phyloP scores from a whole-genome alignment of 2,329 filamentous ascomycete species.

The Curvularia eragrostidis region DNA sequence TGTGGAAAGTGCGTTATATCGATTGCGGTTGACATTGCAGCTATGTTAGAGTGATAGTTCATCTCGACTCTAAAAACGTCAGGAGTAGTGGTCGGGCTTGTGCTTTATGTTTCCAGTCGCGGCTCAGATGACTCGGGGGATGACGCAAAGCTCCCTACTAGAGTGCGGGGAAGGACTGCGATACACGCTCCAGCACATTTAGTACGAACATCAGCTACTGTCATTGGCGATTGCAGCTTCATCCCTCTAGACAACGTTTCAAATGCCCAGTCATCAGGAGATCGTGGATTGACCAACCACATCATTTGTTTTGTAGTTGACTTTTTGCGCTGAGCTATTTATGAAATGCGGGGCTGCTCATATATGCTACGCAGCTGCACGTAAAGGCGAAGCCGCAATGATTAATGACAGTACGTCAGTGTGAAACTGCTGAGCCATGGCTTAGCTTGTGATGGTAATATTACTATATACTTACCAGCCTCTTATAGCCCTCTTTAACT shows the following conservation, averaged over 20 bases:
- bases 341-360: not conserved
- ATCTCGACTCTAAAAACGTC: not conserved
- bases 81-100: not conserved
- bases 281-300: not conserved
- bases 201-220: not conserved
- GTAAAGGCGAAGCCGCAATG: not conserved
- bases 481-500: not conserved
- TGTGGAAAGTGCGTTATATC: not conserved
- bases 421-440: not conserved
- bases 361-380: not conserved
- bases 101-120: not conserved
- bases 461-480: not conserved
- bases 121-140: not conserved
- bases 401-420: not conserved
- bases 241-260: not conserved
- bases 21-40: not conserved
- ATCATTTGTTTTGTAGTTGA: not conserved
- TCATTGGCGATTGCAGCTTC: not conserved
- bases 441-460: not conserved
- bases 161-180: not conserved
- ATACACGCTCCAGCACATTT: constrained; percentile 1
- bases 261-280: not conserved
- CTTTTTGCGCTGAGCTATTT: not conserved
- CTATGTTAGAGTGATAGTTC: not conserved
- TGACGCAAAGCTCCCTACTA: not conserved